Evolutionary conservation across 2,329 filamentous ascomycete species (phyloP).

Genomic region (Thielaviopsis euricoi): DNA sequence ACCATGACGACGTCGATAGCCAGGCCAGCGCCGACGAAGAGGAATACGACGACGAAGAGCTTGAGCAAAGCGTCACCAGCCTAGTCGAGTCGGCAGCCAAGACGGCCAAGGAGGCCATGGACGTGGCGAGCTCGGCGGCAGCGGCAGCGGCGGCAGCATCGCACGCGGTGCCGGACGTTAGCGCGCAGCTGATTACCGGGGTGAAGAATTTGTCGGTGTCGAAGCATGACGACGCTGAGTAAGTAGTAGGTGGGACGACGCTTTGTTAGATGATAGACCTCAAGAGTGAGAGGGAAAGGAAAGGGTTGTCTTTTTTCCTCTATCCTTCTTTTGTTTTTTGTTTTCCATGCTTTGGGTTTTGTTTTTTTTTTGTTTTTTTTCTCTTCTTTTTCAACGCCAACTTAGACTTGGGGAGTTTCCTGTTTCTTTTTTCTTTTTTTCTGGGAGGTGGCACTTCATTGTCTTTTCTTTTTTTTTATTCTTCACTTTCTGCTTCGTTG

Average conservation of each 20-base stretch:
- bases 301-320: too few relatives aligned
- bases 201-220: constrained; percentile 13
- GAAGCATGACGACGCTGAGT: background rate
- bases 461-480: background rate
- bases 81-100: constrained; percentile 6
- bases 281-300: too few relatives aligned
- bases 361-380: background rate
- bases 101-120: constrained; percentile 6
- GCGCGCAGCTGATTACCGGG: constrained; percentile 13
- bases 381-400: background rate
- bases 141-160: background rate
- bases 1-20: constrained; percentile 22
- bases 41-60: constrained; percentile 18
- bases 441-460: background rate
- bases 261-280: too few relatives aligned
- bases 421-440: background rate
- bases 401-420: background rate
- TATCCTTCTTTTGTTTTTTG: background rate
- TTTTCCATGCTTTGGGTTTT: background rate
- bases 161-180: constrained; percentile 9
- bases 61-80: constrained; percentile 8
- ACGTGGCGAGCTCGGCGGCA: background rate
- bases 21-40: constrained; percentile 22
- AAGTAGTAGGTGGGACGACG: too few relatives aligned
- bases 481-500: background rate